These are phyloP conservation scores for Flaveria sonorensis DNA, from an alignment of 129 eudicot genomes.

Conservation along the genomic window DNA sequence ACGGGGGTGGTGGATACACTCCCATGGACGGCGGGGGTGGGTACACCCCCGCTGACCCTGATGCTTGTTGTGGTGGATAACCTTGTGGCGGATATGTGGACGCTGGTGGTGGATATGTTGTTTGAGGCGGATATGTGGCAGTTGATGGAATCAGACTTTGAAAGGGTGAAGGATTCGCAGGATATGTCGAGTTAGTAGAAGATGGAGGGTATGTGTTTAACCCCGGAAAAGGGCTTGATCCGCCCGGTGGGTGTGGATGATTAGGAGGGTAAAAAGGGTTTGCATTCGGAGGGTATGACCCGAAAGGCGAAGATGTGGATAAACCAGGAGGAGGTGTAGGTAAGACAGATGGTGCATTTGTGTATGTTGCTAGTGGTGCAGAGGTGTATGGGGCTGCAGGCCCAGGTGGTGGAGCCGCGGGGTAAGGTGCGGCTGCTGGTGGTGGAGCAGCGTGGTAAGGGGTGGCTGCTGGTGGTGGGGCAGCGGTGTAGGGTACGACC, in stretches of 20 bases:
- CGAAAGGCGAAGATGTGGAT: conserved; percentile 28
- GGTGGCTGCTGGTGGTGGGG: conserved; percentile 11
- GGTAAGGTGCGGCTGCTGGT: conserved; percentile 33
- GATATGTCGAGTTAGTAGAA: conserved; percentile 28
- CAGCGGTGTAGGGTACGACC: conserved; percentile 15
- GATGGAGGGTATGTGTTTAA: conserved; percentile 37
- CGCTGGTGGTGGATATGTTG: conserved; percentile 10
- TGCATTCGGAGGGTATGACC: conserved; percentile 39
- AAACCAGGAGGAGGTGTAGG: conserved; percentile 40
- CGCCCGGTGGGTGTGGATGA: conserved; percentile 30
- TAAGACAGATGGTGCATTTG: conserved; percentile 30
- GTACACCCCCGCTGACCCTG: conserved; percentile 10
- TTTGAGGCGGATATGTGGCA: conserved; percentile 11
- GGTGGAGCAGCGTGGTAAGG: conserved; percentile 25
- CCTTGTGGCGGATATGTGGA: not conserved
- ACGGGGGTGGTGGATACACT: conserved; percentile 29
- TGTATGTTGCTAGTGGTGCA: conserved; percentile 31
- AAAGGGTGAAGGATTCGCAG: conserved; percentile 24
- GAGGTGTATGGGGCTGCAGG: conserved; percentile 31
- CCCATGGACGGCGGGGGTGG: conserved; percentile 15
- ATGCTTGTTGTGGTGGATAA: conserved; percentile 7
- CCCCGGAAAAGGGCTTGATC: conserved; percentile 40
- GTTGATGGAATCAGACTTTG: conserved; percentile 3
- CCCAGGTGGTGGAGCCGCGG: conserved; percentile 28
- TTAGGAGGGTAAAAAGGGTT: conserved; percentile 43